Evolutionary conservation across 441 rosid genomes (phyloP).

Genomic region (Pelargonium fulgidum): DNA sequence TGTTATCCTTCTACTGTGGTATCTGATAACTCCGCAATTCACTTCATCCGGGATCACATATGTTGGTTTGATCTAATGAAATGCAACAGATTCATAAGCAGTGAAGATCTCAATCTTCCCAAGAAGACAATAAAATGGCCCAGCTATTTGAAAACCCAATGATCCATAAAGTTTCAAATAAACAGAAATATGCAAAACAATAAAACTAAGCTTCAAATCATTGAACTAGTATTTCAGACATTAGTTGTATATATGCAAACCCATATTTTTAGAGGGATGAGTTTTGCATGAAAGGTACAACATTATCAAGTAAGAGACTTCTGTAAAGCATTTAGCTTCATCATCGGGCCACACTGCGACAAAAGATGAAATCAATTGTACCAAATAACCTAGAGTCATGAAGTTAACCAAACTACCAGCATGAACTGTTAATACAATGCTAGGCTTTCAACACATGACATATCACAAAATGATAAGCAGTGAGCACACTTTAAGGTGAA

Average conservation of each 20-base stretch:
- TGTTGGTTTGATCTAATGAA: conserved; percentile 59
- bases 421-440: neutral
- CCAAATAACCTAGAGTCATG: neutral
- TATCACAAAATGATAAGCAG: neutral
- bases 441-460: neutral
- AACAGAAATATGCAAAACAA: too few species aligned
- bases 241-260: too few species aligned
- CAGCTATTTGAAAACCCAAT: neutral
- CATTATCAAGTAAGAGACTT: too few species aligned
- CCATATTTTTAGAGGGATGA: too few species aligned
- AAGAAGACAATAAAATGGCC: conserved; percentile 7
- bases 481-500: neutral
- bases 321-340: too few species aligned
- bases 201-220: too few species aligned
- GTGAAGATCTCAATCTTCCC: neutral
- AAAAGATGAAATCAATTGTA: too few species aligned
- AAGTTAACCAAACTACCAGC: neutral
- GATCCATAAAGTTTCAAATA: too few species aligned
- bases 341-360: too few species aligned
- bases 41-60: conserved; percentile 77
- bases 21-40: conserved; percentile 71
- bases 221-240: too few species aligned
- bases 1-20: conserved; percentile 86
- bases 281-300: too few species aligned
- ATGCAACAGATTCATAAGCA: neutral